A percentile compares a stretch with the other conserved stretches of the same genome.
These are phyloP conservation scores for Hamamelis virginiana DNA, from an alignment of 164 flowering plant species.

Conservation along the genomic window DNA sequence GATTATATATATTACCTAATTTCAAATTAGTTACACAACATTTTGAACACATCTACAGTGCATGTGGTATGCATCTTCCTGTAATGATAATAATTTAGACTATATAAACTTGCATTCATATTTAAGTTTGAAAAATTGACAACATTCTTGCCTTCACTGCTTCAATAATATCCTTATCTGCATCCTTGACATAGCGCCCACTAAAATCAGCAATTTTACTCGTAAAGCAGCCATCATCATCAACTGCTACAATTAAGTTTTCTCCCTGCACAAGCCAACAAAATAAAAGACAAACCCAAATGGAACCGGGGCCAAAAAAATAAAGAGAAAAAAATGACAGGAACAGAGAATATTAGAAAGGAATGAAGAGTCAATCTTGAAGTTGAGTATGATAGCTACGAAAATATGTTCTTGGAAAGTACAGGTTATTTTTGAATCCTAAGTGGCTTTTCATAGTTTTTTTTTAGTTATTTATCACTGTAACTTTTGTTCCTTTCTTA, in stretches of 20 bases:
- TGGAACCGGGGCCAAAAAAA: not conserved
- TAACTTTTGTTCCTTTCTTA: too few species aligned
- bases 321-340: not conserved
- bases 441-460: too few species aligned
- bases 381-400: too few species aligned
- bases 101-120: not conserved
- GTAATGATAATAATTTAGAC: not conserved
- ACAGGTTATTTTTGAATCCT: too few species aligned
- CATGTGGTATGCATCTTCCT: not conserved
- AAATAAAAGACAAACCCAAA: not conserved
- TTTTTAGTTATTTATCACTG: too few species aligned
- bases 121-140: not conserved
- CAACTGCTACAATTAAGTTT: constrained; percentile 79
- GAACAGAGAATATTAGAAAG: not conserved
- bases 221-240: constrained; percentile 92
- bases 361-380: too few species aligned
- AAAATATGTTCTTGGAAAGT: too few species aligned
- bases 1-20: too few species aligned
- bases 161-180: constrained; percentile 79
- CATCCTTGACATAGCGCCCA: constrained; percentile 89
- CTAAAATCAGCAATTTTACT: constrained; percentile 66
- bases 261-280: constrained; percentile 57
- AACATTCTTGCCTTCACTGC: constrained; percentile 56
- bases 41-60: not conserved
- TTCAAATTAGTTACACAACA: not conserved